Evolutionary conservation across 495 filamentous ascomycete species (phyloP).

Genomic region (Penicillium coprophilum): DNA sequence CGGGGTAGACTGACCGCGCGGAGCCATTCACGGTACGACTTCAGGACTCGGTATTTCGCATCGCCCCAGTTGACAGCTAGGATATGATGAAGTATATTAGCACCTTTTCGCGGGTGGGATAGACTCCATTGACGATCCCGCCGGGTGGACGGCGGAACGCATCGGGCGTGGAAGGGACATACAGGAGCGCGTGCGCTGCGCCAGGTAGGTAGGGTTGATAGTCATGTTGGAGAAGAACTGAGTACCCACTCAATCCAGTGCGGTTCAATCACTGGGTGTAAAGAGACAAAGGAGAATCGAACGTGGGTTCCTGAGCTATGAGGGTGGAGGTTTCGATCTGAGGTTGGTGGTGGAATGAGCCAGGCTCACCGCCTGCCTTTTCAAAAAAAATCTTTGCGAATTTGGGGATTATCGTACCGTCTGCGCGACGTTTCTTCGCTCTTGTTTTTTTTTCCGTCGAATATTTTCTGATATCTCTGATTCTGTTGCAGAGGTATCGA

Average conservation of each 20-base stretch:
- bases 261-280: constrained; percentile 26
- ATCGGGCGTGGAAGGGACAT: constrained; percentile 43
- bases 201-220: constrained; percentile 91
- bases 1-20: constrained; percentile 68
- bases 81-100: constrained; percentile 3
- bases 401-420: constrained; percentile 14
- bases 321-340: constrained; percentile 34
- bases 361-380: constrained; percentile 46
- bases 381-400: constrained; percentile 41
- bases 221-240: constrained; percentile 50
- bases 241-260: constrained; percentile 22
- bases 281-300: constrained; percentile 18
- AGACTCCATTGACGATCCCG: constrained; percentile 17
- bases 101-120: constrained; percentile 1
- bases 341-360: constrained; percentile 22
- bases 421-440: constrained; percentile 12
- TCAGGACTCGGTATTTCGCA: constrained; percentile 76
- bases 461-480: constrained; percentile 11
- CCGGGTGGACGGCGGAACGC: constrained; percentile 21
- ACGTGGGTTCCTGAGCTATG: constrained; percentile 24
- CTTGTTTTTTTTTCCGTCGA: constrained; percentile 12
- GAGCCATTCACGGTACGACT: constrained; percentile 90
- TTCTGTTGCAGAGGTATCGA: background rate
- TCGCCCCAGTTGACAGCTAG: constrained; percentile 84
- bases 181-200: constrained; percentile 88